Base-by-base conservation (phyloP, 2,329 filamentous ascomycete genomes). In the Aspergillus cejpii region DNA sequence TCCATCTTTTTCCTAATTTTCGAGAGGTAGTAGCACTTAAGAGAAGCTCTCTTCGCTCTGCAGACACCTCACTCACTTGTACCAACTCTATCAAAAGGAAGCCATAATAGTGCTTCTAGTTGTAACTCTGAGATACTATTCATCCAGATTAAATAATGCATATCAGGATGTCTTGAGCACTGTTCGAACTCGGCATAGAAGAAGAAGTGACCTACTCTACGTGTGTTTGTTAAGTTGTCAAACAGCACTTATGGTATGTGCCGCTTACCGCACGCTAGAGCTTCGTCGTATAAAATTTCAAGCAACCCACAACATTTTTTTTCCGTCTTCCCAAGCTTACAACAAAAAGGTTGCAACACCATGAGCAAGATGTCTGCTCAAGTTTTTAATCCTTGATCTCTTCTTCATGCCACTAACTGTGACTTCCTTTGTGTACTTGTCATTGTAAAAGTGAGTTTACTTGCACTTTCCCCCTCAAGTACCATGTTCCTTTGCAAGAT, bases 401-500 rank as follows among this genome's bases (percentile, higher is more conserved):
- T 26, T 41, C 37, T 41, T 44, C 37, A 17, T 40, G 8, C 27
- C 20, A 28, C 34, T 36, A 39, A 27, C 15, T 14, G 20, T 49
- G 14, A 11, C 15, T 27, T 39, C 21, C 23, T 7, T 26, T 33
- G 29, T 23, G 28, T 17, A 36, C 37, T 31, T 44, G 6, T 19
- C 37, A 14, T 26, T 42, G 7, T 38, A 41, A 38, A 45, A 14
- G 29, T 39, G 38, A 43, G 33, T 24, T 28, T 33, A 24, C n/a
- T 12, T 38, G 39, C 17, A 6, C 23, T 29, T 37, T n/a, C 29
- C 7, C 41, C 14, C 23, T 39, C 23, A 11, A 24, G 34, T 19
- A 20, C 23, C 28, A 33, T 19, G 8, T 26, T 6, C n/a, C 6
- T 27, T 45, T 45, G 27, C 38, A 50, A 55, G 64, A 74, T 65